Percentiles rank a stretch among this genome's conserved stretches.
Conservation (phyloP, 768 basidiomycete genomes). For the Kwoniella europaea region DNA sequence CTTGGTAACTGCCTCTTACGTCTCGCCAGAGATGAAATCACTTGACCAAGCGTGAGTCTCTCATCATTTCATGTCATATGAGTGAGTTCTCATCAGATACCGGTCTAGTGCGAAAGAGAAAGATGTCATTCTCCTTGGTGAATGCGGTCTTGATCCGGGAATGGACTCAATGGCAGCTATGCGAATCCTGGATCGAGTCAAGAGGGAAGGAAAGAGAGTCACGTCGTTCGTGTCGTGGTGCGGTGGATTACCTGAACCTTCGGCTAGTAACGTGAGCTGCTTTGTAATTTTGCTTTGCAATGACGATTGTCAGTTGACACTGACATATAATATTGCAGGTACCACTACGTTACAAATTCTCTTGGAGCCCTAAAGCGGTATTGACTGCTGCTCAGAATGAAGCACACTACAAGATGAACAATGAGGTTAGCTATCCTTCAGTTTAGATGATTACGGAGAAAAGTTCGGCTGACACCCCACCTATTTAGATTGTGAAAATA, state of each 20-base stretch:
- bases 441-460: conserved; percentile 2
- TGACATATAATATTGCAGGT: conserved; percentile 59
- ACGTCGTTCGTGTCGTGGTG: conserved; percentile 86
- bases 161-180: conserved; percentile 67
- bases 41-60: conserved; percentile 67
- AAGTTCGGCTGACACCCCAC: background rate
- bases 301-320: background rate
- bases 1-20: conserved; percentile 89
- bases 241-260: conserved; percentile 85
- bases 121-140: conserved; percentile 78
- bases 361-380: conserved; percentile 90
- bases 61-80: background rate
- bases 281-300: background rate
- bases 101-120: conserved; percentile 65
- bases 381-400: conserved; percentile 76
- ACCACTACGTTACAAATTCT: conserved; percentile 88
- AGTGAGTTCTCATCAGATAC: too few relatives aligned
- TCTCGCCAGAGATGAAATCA: conserved; percentile 74
- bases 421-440: conserved; percentile 61
- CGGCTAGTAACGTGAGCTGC: conserved; percentile 58
- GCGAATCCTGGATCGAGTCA: conserved; percentile 67
- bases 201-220: conserved; percentile 65
- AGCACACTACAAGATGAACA: conserved; percentile 69
- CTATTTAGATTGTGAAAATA: conserved; percentile 59
- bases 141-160: conserved; percentile 65